A percentile compares a stretch with the other conserved stretches of the same genome.
These are phyloP conservation scores for Carex myosuroides DNA, from an alignment of 176 grass and related monocot genomes.

Conservation along the genomic window DNA sequence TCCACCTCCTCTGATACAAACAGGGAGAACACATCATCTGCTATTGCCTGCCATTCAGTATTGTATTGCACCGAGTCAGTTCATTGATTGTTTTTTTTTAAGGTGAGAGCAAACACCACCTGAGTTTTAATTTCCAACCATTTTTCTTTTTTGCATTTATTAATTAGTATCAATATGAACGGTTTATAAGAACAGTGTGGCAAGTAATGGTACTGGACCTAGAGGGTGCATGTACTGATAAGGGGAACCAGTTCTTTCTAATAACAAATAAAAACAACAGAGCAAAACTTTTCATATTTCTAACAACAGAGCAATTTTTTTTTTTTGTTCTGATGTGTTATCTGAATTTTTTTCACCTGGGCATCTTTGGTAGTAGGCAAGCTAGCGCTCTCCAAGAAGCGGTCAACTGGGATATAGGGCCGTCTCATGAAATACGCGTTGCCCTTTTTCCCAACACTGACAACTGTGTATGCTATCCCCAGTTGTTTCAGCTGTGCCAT, in stretches of 20 bases:
- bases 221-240: background rate
- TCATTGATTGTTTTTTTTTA: background rate
- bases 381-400: slow-evolving; percentile 39
- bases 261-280: background rate
- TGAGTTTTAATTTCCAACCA: background rate
- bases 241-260: background rate
- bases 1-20: slow-evolving; percentile 85
- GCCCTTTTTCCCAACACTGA: slow-evolving; percentile 87
- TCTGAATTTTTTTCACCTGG: background rate
- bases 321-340: background rate
- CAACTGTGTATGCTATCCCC: slow-evolving; percentile 50
- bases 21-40: slow-evolving; percentile 76
- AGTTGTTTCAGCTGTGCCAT: slow-evolving; percentile 47
- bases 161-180: background rate
- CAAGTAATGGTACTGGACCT: background rate
- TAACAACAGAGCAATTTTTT: background rate
- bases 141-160: background rate
- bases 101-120: background rate
- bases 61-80: background rate
- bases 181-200: background rate
- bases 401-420: slow-evolving; percentile 55
- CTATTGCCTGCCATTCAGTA: slow-evolving; percentile 52
- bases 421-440: slow-evolving; percentile 62
- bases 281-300: background rate
- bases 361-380: slow-evolving; percentile 69